Base-by-base conservation (phyloP, 805 yeast genomes). In the Zygosaccharomyces gambellarensis region DNA sequence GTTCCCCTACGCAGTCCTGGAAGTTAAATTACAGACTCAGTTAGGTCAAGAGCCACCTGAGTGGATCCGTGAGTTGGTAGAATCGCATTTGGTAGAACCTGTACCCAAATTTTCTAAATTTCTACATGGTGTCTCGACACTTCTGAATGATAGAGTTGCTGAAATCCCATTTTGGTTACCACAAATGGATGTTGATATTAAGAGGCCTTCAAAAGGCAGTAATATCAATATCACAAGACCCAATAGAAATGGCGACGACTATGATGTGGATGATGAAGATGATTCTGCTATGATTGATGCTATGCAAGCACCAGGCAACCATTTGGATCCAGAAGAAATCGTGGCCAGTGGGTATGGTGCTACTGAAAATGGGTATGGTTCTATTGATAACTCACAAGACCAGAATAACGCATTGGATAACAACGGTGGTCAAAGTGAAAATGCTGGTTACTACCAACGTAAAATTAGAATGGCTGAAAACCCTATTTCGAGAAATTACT, bases 21-120 rank as follows among this genome's bases (percentile, higher is more conserved):
- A 94, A 73, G 99, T 94, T 51, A 94, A 94, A 71, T 77, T 94
- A 55, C 99, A 94, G 71, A 94, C 99, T 3, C 98, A 94, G 74
- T 64, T 94, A 71, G 99, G 99, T 48, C 99, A 94, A 71, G 99
- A 94, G 69, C 99, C 99, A 27, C 99, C 99, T 8, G 83, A 79
- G 53, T 94, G 99, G 99, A 95, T 94, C 43, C 80, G 94, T 58
- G 96, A 92, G 57, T 78, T 94, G 67, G 90, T 92, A 31, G 74
- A 90, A 0, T 85, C 95, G 27, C 99, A 94, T 69, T 75, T 94
- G 45, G 99, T 94, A 38, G 99, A 94, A 71, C 97, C 97, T 1
- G 97, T 94, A 39, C 99, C 99, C 27, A 94, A 94, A 70, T 94
- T 89, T 69, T 92, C 98, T 48, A 94, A 94, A 69, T 94, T 94